Evolutionary conservation across 2,329 filamentous ascomycete genomes (phyloP).

Genomic region (Talaromyces sp.): DNA sequence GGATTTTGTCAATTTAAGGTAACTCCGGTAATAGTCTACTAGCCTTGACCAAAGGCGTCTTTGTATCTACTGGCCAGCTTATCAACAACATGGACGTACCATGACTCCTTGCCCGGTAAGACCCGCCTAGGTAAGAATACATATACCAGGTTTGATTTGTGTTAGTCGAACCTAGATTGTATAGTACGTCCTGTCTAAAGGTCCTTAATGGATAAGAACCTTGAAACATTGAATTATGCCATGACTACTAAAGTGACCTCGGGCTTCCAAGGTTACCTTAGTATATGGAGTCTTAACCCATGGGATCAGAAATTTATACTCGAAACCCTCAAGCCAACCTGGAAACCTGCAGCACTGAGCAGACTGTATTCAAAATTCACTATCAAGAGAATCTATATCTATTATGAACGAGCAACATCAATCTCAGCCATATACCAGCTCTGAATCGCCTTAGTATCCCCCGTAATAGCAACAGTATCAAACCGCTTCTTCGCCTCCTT

Average conservation of each 20-base stretch:
- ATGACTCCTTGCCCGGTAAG: background rate
- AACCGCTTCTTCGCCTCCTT: constrained; percentile 43
- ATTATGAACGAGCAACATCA: constrained; percentile 39
- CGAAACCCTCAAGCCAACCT: background rate
- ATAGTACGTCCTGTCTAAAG: too few species aligned
- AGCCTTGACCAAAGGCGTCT: background rate
- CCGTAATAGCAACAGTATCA: constrained; percentile 49
- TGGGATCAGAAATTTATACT: background rate
- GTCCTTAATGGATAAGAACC: background rate
- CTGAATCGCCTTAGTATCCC: constrained; percentile 50
- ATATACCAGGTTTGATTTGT: background rate
- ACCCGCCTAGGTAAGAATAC: background rate
- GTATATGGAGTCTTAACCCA: background rate
- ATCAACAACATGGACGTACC: background rate
- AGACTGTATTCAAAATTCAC: background rate
- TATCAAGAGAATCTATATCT: background rate
- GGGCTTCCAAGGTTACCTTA: too few species aligned
- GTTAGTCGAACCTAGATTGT: background rate
- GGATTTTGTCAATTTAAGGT: background rate
- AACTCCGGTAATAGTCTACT: background rate
- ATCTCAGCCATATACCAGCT: constrained; percentile 51
- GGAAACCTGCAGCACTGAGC: background rate
- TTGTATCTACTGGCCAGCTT: background rate
- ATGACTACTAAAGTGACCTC: background rate
- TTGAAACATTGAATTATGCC: background rate